Conservation (phyloP, 177 flowering plant genomes). For the Vitis hybrid region DNA sequence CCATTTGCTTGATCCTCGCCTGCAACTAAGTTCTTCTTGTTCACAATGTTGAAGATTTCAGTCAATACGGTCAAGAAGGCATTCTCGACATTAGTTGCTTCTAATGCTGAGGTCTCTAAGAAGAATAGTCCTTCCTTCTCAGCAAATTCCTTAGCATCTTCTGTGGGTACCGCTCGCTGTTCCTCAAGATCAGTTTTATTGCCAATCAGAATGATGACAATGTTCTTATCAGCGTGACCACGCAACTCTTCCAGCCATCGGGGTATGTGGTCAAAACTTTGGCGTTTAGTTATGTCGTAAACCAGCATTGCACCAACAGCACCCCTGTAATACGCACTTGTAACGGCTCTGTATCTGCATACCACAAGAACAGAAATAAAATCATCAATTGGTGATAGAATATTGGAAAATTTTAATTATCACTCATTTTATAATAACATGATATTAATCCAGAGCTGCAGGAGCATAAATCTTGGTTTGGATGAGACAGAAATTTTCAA, state of each 20-base stretch:
- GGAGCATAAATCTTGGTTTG: neutral
- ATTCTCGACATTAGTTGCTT: constrained; percentile 72
- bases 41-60: constrained; percentile 80
- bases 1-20: constrained; percentile 50
- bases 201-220: constrained; percentile 78
- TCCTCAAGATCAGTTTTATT: constrained; percentile 78
- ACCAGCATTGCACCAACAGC: constrained; percentile 93
- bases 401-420: no score
- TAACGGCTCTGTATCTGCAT: constrained; percentile 81
- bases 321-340: constrained; percentile 90
- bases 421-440: neutral
- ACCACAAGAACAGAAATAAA: neutral
- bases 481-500: neutral
- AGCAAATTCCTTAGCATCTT: constrained; percentile 86
- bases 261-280: constrained; percentile 85
- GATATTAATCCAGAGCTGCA: neutral
- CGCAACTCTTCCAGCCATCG: constrained; percentile 91
- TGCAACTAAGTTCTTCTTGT: constrained; percentile 68
- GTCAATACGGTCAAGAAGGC: constrained; percentile 77
- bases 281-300: constrained; percentile 84
- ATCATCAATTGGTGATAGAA: neutral
- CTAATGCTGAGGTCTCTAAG: constrained; percentile 84
- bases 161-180: constrained; percentile 72
- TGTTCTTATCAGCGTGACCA: constrained; percentile 84
- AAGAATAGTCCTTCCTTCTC: constrained; percentile 82